phyloP scores from a whole-genome alignment of 108 stramenopile genomes.

The Mayamaea pseudoterrestris region DNA sequence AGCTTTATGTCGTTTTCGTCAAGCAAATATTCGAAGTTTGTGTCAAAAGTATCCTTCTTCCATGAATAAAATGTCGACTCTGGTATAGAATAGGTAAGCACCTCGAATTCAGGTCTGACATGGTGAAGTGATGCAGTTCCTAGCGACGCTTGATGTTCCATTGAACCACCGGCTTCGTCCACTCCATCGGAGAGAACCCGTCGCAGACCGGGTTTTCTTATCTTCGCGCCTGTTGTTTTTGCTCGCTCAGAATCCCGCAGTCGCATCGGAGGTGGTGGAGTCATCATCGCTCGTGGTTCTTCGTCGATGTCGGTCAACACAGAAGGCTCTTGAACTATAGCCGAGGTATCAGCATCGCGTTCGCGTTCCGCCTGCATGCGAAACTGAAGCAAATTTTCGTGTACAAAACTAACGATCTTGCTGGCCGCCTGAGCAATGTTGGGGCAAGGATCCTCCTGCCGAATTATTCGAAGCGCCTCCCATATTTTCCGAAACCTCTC shows the following conservation, averaged over 20 bases:
- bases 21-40: constrained; percentile 4
- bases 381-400: constrained; percentile 47
- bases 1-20: constrained; percentile 5
- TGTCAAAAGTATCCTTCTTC: constrained; percentile 51
- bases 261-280: neutral
- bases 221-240: neutral
- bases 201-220: constrained; percentile 5
- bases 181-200: constrained; percentile 9
- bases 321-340: neutral
- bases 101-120: neutral
- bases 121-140: too few species aligned
- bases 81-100: constrained; percentile 23
- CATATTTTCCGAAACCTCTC: constrained; percentile 59
- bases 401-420: constrained; percentile 53
- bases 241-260: neutral
- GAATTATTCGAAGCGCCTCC: constrained; percentile 43
- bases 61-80: constrained; percentile 63
- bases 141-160: neutral
- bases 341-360: constrained; percentile 4
- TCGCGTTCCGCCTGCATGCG: constrained; percentile 15
- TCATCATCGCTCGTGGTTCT: constrained; percentile 6
- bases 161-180: neutral
- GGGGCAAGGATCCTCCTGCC: constrained; percentile 70
- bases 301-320: constrained; percentile 27
- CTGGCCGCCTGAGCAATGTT: constrained; percentile 42